A percentile compares a stretch with the other conserved stretches of the same genome.
Evolutionary conservation across 2,329 filamentous ascomycete species (phyloP).

Genomic region (Xylaria multiplex): DNA sequence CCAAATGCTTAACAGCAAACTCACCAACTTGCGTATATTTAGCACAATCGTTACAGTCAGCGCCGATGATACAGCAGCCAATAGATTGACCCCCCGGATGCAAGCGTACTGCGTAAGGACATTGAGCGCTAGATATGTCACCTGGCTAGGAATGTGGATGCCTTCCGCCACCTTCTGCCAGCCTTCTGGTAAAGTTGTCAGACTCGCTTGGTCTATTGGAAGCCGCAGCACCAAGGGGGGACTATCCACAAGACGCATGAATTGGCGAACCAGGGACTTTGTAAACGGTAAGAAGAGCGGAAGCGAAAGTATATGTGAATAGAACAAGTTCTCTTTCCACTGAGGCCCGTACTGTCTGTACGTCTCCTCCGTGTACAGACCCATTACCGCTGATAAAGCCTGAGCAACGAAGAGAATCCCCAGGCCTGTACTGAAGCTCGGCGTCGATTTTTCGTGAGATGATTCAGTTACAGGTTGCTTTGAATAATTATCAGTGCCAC

Average conservation of each 20-base stretch:
- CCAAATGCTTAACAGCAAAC: slow-evolving; percentile 89
- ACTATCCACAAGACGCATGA: slow-evolving; percentile 70
- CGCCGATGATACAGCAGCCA: slow-evolving; percentile 87
- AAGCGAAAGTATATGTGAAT: slow-evolving; percentile 80
- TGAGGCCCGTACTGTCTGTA: slow-evolving; percentile 87
- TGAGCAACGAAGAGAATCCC: slow-evolving; percentile 87
- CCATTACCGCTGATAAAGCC: slow-evolving; percentile 91
- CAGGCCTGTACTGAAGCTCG: slow-evolving; percentile 74
- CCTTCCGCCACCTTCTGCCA: slow-evolving; percentile 53
- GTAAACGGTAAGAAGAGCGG: slow-evolving; percentile 79
- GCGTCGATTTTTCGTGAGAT: slow-evolving; percentile 42
- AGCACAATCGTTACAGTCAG: slow-evolving; percentile 96
- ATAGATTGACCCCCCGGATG: slow-evolving; percentile 94
- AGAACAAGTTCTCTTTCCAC: slow-evolving; percentile 97
- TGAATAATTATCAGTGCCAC: slow-evolving; percentile 43
- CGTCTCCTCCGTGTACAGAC: slow-evolving; percentile 90
- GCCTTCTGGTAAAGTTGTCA: slow-evolving; percentile 51
- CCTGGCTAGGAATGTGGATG: slow-evolving; percentile 70
- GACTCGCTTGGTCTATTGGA: slow-evolving; percentile 46
- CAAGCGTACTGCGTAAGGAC: slow-evolving; percentile 93
- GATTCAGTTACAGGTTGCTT: slow-evolving; percentile 43
- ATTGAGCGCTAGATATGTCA: slow-evolving; percentile 77
- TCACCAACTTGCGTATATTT: slow-evolving; percentile 94
- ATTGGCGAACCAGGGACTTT: slow-evolving; percentile 72
- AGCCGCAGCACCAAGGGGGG: slow-evolving; percentile 64